Evolutionary conservation across 2,329 filamentous ascomycete genomes (phyloP), one percentile per base, ranked within the genome.

Genomic region (Teratosphaeriaceae sp.): DNA sequence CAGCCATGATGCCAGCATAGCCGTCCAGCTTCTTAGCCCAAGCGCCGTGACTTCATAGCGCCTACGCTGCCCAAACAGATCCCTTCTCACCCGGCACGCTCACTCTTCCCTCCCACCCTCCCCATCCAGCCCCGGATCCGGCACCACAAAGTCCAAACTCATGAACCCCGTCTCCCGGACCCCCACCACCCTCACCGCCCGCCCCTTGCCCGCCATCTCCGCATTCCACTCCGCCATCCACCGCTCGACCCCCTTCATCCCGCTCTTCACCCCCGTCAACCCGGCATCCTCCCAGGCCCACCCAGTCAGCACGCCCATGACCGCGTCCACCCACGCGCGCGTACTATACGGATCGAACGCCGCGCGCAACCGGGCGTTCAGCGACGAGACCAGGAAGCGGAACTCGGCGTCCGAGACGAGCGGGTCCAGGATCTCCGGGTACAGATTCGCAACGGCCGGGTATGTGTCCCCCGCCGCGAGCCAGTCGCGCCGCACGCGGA

Each of bases 251-350:
- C 69, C 73, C 43, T 73, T 76, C 35, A 95, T 64, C 43, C 82
- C 76, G 18, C 73, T 70, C 69, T 97, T 97, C 46, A 84, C 76
- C 7, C 76, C 80, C 3, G 85, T 85, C 26, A 87, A 67, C 1
- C 90, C 88, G 18, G 90, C 57, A 60, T 97, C 90, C 46, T 98
- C 92, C 88, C 88, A 97, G 24, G 97, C 58, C 86, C 89, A 98
- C 18, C 90, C 86, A 0, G 92, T 97, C 24, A 88, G 66, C 3
- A 94, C 71, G 2, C 90, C 88, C 53, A 97, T 62, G 9, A 87
- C 63, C 11, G 80, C 78, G 64, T 98, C 92, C 1, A 95, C 51
- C 57, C 89, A 79, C 54, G 94, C 94, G 39, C 86, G 74, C 55
- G 78, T 68, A 42, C 75, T 80, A 62, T 82, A 89, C 0, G 92